Conservation (phyloP, 441 rosid genomes). For the Rhodomyrtus psidioides region DNA sequence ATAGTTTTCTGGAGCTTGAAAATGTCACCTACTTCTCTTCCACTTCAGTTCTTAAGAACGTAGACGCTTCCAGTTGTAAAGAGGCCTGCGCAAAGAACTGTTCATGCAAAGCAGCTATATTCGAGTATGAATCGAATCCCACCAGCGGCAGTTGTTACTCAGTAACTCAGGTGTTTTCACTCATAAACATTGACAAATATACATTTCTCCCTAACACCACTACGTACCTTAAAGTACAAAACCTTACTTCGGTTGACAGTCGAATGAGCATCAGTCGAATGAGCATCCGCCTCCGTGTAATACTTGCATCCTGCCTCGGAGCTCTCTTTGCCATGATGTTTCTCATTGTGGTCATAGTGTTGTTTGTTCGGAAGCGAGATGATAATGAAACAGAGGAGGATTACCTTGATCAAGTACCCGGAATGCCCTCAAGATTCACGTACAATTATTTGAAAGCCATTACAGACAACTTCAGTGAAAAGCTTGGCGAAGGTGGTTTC, state of each 20-base stretch:
- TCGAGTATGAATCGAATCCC: accelerated
- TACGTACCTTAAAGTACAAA: neutral
- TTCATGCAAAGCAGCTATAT: neutral
- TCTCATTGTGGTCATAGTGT: neutral
- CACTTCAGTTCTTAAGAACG: neutral
- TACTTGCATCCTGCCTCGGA: neutral
- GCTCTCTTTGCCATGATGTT: neutral
- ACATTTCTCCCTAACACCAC: neutral
- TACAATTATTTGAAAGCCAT: slow-evolving; percentile 1
- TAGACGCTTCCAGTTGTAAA: neutral
- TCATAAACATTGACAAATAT: neutral
- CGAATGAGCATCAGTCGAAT: too few species aligned
- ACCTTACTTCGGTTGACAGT: neutral
- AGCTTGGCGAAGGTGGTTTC: slow-evolving; percentile 14
- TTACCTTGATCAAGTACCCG: neutral
- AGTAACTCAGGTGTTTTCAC: neutral
- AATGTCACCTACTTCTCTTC: neutral
- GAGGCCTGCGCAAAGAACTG: neutral
- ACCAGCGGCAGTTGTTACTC: neutral
- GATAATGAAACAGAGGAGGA: neutral
- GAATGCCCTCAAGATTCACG: slow-evolving; percentile 13
- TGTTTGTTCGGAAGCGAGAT: neutral
- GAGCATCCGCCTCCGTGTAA: neutral
- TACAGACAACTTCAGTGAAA: slow-evolving; percentile 2
- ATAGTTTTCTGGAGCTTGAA: neutral